Conservation (phyloP, 1,284 basidiomycete species). For the Puccinia hordei region DNA sequence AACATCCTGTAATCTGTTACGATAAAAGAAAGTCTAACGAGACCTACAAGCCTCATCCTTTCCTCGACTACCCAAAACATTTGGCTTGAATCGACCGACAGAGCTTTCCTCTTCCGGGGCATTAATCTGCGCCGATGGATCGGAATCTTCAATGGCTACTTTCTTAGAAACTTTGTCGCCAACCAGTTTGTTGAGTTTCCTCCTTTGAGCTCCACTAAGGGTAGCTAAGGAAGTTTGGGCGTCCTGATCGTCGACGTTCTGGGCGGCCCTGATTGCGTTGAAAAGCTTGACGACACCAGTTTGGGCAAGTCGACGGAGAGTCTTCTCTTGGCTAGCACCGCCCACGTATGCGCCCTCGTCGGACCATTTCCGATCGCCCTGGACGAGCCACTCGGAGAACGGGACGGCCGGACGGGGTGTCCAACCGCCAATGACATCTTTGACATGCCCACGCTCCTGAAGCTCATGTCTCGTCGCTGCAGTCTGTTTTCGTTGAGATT, state of each 20-base stretch:
- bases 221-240: constrained; percentile 52
- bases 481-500: constrained; percentile 25
- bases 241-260: constrained; percentile 54
- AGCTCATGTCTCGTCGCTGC: constrained; percentile 55
- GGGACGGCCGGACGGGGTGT: constrained; percentile 56
- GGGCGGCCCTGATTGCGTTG: constrained; percentile 58
- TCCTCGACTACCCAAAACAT: constrained; percentile 56
- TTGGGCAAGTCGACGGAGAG: constrained; percentile 57
- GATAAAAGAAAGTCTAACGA: neutral
- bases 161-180: constrained; percentile 30
- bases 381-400: constrained; percentile 56
- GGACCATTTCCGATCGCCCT: constrained; percentile 20
- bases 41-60: constrained; percentile 57
- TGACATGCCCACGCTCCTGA: constrained; percentile 56
- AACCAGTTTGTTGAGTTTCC: constrained; percentile 52
- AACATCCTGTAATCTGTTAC: neutral
- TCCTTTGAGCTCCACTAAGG: constrained; percentile 53
- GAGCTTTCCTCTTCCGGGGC: constrained; percentile 1
- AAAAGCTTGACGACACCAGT: constrained; percentile 58
- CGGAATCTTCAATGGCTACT: neutral
- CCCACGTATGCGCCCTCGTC: constrained; percentile 42
- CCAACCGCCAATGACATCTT: constrained; percentile 58
- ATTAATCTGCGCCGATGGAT: constrained; percentile 23
- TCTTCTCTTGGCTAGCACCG: constrained; percentile 57
- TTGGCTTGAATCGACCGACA: constrained; percentile 53